Conservation (phyloP, 2,329 filamentous ascomycete species). For the Nothophoma quercina region DNA sequence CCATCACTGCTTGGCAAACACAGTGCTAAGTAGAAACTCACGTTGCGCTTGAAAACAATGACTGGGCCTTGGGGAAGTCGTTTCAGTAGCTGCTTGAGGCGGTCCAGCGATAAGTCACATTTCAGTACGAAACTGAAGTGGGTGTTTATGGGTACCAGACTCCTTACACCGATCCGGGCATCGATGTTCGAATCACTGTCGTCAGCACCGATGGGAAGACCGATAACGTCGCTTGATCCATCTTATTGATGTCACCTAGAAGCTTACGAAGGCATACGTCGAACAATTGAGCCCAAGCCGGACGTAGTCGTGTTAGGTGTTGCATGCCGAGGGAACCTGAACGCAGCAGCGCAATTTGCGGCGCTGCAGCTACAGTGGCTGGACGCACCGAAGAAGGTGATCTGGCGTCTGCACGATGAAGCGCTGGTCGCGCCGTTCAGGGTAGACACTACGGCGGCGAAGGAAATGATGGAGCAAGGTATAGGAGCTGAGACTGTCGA, state of each 20-base stretch:
- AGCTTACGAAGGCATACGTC: constrained; percentile 15
- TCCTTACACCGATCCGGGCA: not conserved
- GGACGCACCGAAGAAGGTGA: constrained; percentile 8
- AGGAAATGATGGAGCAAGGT: not conserved
- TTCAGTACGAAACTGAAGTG: not conserved
- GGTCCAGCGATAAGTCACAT: not conserved
- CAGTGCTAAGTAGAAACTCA: not conserved
- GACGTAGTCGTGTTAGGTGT: constrained; percentile 7
- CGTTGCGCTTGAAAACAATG: not conserved
- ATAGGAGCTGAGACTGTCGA: not conserved
- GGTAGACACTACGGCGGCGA: not conserved
- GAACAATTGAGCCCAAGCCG: constrained; percentile 12
- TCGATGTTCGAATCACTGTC: not conserved
- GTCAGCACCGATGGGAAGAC: not conserved
- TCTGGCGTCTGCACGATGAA: constrained; percentile 19
- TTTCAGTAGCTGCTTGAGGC: not conserved
- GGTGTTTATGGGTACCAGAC: not conserved
- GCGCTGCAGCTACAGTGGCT: constrained; percentile 4
- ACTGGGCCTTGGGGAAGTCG: not conserved
- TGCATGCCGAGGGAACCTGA: constrained; percentile 9
- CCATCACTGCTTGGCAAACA: not conserved
- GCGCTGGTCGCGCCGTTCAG: not conserved
- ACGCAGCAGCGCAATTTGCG: constrained; percentile 14
- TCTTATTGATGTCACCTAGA: constrained; percentile 12
- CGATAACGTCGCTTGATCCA: not conserved